phyloP scores from a whole-genome alignment of 441 rosid species.

The Macaranga tanarius region DNA sequence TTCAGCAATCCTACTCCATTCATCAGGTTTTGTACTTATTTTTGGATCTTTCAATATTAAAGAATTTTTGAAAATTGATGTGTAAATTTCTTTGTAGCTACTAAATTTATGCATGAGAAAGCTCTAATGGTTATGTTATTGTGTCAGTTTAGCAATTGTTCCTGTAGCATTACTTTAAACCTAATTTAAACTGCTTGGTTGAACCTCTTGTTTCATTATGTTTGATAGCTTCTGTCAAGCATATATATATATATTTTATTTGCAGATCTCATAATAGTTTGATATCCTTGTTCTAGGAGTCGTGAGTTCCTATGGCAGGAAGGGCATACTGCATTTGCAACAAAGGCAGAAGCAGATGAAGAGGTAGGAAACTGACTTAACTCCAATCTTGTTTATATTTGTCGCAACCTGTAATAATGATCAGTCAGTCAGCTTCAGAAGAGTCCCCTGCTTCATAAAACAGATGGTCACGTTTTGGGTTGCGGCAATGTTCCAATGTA shows the following conservation, averaged over 20 bases:
- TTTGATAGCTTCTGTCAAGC: neutral
- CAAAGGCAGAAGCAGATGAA: slow-evolving; percentile 85
- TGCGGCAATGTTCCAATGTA: neutral
- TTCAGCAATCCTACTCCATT: slow-evolving; percentile 99
- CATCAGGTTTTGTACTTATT: slow-evolving; percentile 60
- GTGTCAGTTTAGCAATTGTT: neutral
- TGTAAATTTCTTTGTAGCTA: neutral
- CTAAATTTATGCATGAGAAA: neutral
- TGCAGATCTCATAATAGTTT: neutral
- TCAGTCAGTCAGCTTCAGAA: neutral
- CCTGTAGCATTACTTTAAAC: neutral
- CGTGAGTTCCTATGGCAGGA: slow-evolving; percentile 99
- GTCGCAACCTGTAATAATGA: neutral
- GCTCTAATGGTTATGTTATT: neutral
- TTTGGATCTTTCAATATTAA: slow-evolving; percentile 7
- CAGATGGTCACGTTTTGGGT: neutral
- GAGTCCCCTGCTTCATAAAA: neutral
- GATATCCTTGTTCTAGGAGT: slow-evolving; percentile 58
- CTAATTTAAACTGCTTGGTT: slow-evolving; percentile 1
- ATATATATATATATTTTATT: neutral
- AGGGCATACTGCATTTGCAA: slow-evolving; percentile 98
- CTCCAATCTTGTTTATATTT: neutral
- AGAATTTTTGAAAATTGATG: neutral
- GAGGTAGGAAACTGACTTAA: slow-evolving; percentile 52
- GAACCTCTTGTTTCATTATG: neutral